A percentile compares a stretch with the other conserved stretches of the same genome.
Conservation (phyloP, 768 basidiomycete genomes). For the Gloeopeniophorella convolvens region DNA sequence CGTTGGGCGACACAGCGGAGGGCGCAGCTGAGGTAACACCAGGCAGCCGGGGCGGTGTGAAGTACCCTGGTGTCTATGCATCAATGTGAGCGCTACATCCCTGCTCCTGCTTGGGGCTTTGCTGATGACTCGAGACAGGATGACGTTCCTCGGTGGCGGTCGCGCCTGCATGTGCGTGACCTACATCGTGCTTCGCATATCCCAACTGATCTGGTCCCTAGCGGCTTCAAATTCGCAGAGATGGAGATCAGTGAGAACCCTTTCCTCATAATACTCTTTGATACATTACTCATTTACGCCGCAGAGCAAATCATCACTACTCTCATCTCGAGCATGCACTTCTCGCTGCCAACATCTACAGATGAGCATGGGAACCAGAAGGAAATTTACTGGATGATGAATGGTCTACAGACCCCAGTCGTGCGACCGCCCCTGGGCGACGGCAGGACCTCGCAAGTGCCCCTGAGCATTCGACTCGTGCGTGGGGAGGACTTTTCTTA, state of each 20-base stretch:
- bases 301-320: slow-evolving; percentile 34
- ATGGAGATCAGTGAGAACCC: not conserved
- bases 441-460: slow-evolving; percentile 29
- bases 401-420: slow-evolving; percentile 33
- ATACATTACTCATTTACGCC: not conserved
- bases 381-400: slow-evolving; percentile 33
- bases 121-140: not conserved
- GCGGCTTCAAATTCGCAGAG: not conserved
- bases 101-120: not conserved
- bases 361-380: slow-evolving; percentile 29
- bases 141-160: not conserved
- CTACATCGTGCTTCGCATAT: not conserved
- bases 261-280: not conserved
- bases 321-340: slow-evolving; percentile 31
- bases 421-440: slow-evolving; percentile 33
- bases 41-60: slow-evolving; percentile 8
- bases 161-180: not conserved
- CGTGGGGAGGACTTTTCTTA: slow-evolving; percentile 27
- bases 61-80: slow-evolving; percentile 22
- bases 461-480: slow-evolving; percentile 27
- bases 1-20: slow-evolving; percentile 5
- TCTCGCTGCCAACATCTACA: slow-evolving; percentile 27
- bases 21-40: not conserved
- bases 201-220: not conserved
- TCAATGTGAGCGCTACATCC: slow-evolving; percentile 17